Conservation (phyloP, 495 filamentous ascomycete genomes). For the Penicillium egyptiacum region DNA sequence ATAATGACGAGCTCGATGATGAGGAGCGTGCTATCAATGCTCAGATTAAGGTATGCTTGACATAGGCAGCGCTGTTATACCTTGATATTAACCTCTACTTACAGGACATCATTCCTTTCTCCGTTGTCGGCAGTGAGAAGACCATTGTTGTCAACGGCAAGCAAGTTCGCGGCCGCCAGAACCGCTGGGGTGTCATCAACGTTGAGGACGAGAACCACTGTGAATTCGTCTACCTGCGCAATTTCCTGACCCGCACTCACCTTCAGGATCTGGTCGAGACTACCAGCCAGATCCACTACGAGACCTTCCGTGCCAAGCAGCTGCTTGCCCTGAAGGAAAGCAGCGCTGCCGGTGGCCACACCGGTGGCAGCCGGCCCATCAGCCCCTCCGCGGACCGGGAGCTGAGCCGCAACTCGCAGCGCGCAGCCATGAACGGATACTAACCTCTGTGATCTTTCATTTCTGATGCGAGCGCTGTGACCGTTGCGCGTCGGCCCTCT, state of each 20-base stretch:
- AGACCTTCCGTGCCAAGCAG: constrained; percentile 99
- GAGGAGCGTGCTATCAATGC: constrained; percentile 92
- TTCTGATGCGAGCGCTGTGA: constrained; percentile 20
- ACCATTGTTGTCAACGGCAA: constrained; percentile 96
- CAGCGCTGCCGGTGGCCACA: constrained; percentile 76
- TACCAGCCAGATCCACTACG: constrained; percentile 99
- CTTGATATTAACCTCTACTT: constrained; percentile 6
- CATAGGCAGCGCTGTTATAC: too few relatives aligned
- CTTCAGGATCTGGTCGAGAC: constrained; percentile 98
- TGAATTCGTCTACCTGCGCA: constrained; percentile 96
- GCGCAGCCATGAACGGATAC: constrained; percentile 98
- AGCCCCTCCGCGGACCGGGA: constrained; percentile 91
- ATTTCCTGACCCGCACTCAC: constrained; percentile 97
- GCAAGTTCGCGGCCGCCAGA: constrained; percentile 96
- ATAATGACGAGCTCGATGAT: constrained; percentile 97
- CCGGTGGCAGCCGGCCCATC: constrained; percentile 81
- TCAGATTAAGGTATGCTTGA: constrained; percentile 80
- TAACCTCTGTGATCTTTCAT: constrained; percentile 42
- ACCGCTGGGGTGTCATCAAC: constrained; percentile 99
- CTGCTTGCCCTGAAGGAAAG: constrained; percentile 96
- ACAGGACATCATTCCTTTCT: constrained; percentile 93
- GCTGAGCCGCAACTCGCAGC: constrained; percentile 92
- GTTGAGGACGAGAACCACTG: constrained; percentile 99
- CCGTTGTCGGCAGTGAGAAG: constrained; percentile 96
- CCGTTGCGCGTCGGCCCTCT: constrained; percentile 17